Evolutionary conservation across 129 eudicot species (phyloP).

Genomic region (Helianthus tuberosus): DNA sequence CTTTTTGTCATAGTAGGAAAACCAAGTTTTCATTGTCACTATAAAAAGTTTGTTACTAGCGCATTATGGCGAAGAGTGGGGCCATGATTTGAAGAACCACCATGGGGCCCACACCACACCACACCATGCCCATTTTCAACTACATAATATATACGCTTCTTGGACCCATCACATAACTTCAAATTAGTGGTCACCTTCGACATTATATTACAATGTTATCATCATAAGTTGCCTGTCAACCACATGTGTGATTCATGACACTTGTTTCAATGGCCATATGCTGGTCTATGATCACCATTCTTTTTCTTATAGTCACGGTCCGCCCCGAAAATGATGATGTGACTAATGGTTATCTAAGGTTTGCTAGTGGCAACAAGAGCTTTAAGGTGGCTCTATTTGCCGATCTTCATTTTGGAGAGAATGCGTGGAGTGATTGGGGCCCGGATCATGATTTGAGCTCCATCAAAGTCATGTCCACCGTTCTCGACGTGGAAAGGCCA

Average conservation of each 20-base stretch:
- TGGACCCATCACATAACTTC: too few species aligned
- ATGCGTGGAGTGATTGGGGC: slow-evolving; percentile 87
- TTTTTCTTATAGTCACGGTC: slow-evolving; percentile 16
- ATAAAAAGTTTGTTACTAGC: too few species aligned
- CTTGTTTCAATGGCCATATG: slow-evolving; percentile 11
- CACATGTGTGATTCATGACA: slow-evolving; percentile 2
- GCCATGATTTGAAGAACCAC: too few species aligned
- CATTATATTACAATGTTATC: background rate
- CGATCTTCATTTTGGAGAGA: slow-evolving; percentile 90
- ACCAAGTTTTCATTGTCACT: too few species aligned
- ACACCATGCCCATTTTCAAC: too few species aligned
- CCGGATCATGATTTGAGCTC: slow-evolving; percentile 71
- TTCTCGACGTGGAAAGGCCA: slow-evolving; percentile 71
- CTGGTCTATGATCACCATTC: slow-evolving; percentile 19
- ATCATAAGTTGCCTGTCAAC: background rate
- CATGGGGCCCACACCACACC: too few species aligned
- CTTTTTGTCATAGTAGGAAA: too few species aligned
- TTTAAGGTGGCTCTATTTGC: slow-evolving; percentile 88
- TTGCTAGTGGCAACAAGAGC: slow-evolving; percentile 35
- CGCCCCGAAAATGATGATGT: slow-evolving; percentile 6
- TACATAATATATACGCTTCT: too few species aligned
- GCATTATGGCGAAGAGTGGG: too few species aligned
- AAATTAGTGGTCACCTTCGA: too few species aligned
- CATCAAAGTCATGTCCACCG: slow-evolving; percentile 68
- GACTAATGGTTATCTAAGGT: slow-evolving; percentile 30